phyloP scores from a whole-genome alignment of 2,329 filamentous ascomycete genomes.

The Alternaria ethzedia region DNA sequence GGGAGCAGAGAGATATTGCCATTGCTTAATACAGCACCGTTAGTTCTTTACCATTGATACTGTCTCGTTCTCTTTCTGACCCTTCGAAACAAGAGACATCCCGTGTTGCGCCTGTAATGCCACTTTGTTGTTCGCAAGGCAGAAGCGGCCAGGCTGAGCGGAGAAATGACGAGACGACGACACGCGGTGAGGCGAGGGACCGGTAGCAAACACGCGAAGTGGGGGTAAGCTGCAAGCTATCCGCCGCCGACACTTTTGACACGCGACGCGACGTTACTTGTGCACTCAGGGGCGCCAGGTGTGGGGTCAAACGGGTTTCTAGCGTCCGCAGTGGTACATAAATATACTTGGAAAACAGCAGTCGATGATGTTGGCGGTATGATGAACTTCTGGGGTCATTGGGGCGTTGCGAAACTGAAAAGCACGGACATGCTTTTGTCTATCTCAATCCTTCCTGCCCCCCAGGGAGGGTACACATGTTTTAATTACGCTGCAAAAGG shows the following conservation, averaged over 20 bases:
- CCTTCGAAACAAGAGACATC: too few species aligned
- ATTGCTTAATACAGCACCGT: not conserved
- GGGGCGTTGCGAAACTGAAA: not conserved
- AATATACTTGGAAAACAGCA: not conserved
- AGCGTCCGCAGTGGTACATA: not conserved
- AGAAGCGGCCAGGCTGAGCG: not conserved
- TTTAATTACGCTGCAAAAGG: slow-evolving; percentile 5
- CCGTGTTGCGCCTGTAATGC: not conserved
- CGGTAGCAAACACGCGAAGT: slow-evolving; percentile 1
- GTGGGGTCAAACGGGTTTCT: not conserved
- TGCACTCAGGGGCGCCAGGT: not conserved
- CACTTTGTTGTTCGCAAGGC: not conserved
- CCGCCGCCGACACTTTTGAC: not conserved
- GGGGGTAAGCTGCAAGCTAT: slow-evolving; percentile 1
- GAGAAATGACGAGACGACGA: not conserved
- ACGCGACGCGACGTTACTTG: not conserved
- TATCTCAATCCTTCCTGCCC: not conserved
- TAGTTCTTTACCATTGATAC: too few species aligned
- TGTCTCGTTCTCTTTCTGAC: too few species aligned
- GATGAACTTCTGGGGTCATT: not conserved
- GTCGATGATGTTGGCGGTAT: not conserved
- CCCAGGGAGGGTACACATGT: not conserved
- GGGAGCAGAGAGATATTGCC: not conserved
- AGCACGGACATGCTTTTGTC: not conserved
- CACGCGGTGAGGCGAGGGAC: not conserved